phyloP scores from a whole-genome alignment of 176 grass and related monocot species.

The barley (Hordeum vulgare) region MorexV3_pseudomolecules_assembly NC_058518.1:426990457-426990956 shows the following conservation, averaged over 20 bases:
- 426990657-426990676: slow-evolving; percentile 97
- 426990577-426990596: slow-evolving; percentile 99
- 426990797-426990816: slow-evolving; percentile 78
- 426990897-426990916: slow-evolving; percentile 63
- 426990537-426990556: slow-evolving; percentile 59
- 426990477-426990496: slow-evolving; percentile 91
- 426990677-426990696: slow-evolving; percentile 87
- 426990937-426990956: slow-evolving; percentile 89
- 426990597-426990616: slow-evolving; percentile 81
- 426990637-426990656: slow-evolving; percentile 91
- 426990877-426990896: slow-evolving; percentile 66
- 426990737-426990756: slow-evolving; percentile 58
- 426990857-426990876: slow-evolving; percentile 83
- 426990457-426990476: slow-evolving; percentile 93
- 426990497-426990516: slow-evolving; percentile 85
- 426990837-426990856: slow-evolving; percentile 88
- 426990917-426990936: slow-evolving; percentile 86
- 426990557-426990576: slow-evolving; percentile 60
- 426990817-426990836: slow-evolving; percentile 77
- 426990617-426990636: slow-evolving; percentile 91
- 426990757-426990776: slow-evolving; percentile 79
- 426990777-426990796: slow-evolving; percentile 94
- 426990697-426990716: slow-evolving; percentile 93
- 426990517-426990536: slow-evolving; percentile 82
- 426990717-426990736: slow-evolving; percentile 87